Conservation (phyloP, 805 yeast species). For the Wickerhamiella kurtzmanii region DNA sequence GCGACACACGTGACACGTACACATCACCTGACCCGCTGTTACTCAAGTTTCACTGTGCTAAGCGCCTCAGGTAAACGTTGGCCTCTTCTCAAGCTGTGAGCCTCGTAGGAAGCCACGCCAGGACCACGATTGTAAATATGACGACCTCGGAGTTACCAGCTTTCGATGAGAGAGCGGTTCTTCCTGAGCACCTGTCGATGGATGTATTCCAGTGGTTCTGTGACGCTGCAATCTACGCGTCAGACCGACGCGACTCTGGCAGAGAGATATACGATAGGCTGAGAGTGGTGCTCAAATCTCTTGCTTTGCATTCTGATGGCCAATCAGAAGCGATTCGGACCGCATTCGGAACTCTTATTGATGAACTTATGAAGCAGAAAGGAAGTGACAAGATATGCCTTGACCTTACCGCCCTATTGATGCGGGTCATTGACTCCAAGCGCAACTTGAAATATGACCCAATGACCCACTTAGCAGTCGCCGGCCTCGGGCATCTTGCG, state of each 20-base stretch:
- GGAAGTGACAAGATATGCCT: slow-evolving; percentile 7
- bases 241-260: slow-evolving; percentile 7
- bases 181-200: slow-evolving; percentile 4
- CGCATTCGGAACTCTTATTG: slow-evolving; percentile 16
- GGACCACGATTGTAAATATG: no score
- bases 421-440: slow-evolving; percentile 15
- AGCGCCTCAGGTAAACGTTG: no score
- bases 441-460: slow-evolving; percentile 12
- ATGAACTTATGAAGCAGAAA: slow-evolving; percentile 8
- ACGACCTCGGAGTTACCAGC: neutral
- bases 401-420: slow-evolving; percentile 13
- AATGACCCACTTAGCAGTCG: slow-evolving; percentile 17
- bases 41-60: no score
- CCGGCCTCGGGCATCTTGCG: slow-evolving; percentile 14
- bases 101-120: no score
- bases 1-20: no score
- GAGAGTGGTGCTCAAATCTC: slow-evolving; percentile 12
- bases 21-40: no score
- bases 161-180: slow-evolving; percentile 1
- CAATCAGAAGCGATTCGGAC: slow-evolving; percentile 16
- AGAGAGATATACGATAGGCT: slow-evolving; percentile 9
- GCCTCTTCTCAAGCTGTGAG: no score
- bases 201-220: slow-evolving; percentile 15
- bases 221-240: slow-evolving; percentile 12
- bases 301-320: slow-evolving; percentile 16